These are phyloP conservation scores for Cytospora piceicola DNA, from an alignment of 2,329 filamentous ascomycete species.

Conservation along the genomic window DNA sequence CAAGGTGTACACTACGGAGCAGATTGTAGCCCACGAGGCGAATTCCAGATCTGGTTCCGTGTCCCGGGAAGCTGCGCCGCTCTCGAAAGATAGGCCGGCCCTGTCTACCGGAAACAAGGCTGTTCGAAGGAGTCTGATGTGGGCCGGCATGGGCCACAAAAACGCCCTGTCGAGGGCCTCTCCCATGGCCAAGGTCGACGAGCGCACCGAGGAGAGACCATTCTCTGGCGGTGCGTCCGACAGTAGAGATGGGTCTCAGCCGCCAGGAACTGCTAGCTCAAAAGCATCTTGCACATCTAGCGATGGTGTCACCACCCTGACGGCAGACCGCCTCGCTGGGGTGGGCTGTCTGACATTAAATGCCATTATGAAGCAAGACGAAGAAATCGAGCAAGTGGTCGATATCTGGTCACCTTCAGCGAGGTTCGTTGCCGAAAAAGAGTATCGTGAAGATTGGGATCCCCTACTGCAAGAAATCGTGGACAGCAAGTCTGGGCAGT, in stretches of 20 bases:
- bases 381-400: slow-evolving; percentile 75
- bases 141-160: slow-evolving; percentile 63
- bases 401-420: slow-evolving; percentile 73
- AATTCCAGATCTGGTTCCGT: slow-evolving; percentile 56
- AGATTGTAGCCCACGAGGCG: slow-evolving; percentile 51
- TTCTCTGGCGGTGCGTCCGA: slow-evolving; percentile 41
- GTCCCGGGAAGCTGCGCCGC: slow-evolving; percentile 41
- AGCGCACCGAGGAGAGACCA: slow-evolving; percentile 51
- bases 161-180: slow-evolving; percentile 57
- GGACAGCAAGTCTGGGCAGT: slow-evolving; percentile 72
- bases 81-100: slow-evolving; percentile 52
- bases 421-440: slow-evolving; percentile 58
- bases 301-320: slow-evolving; percentile 48
- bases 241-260: slow-evolving; percentile 49
- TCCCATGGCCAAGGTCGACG: slow-evolving; percentile 61
- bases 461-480: slow-evolving; percentile 74
- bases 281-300: slow-evolving; percentile 43
- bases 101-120: slow-evolving; percentile 56
- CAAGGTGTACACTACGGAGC: slow-evolving; percentile 69
- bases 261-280: slow-evolving; percentile 63
- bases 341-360: slow-evolving; percentile 80
- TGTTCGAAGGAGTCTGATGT: slow-evolving; percentile 70
- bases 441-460: slow-evolving; percentile 70
- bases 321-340: slow-evolving; percentile 71
- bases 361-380: slow-evolving; percentile 69